A percentile compares a stretch with the other conserved stretches of the same genome.
Conservation (phyloP, 2,329 filamentous ascomycete genomes). For the Ceratocystiopsis minuta region DNA sequence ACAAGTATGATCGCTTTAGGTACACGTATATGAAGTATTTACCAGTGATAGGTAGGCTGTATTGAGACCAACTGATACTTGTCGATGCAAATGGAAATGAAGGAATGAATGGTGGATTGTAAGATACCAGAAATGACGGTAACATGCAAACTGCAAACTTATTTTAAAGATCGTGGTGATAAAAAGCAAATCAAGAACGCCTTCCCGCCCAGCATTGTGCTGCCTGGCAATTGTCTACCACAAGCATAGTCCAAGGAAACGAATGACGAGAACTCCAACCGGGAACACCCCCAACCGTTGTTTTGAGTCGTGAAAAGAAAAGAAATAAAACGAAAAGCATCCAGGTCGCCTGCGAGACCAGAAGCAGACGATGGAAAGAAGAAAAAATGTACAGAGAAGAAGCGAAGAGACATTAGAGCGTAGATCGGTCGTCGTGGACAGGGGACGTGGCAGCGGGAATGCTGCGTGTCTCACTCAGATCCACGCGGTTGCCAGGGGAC, state of each 20-base stretch:
- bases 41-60: no score
- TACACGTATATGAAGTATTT: constrained; percentile 10
- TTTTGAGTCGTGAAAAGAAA: background rate
- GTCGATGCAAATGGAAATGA: no score
- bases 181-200: no score
- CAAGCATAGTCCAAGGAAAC: background rate
- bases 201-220: no score
- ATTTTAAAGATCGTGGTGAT: no score
- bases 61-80: constrained; percentile 13
- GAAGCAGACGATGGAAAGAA: background rate
- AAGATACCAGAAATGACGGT: background rate
- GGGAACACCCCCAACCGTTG: background rate
- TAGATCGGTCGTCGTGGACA: no score
- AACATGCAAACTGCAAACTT: background rate
- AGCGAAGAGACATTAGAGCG: constrained; percentile 1
- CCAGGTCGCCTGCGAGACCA: background rate
- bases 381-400: constrained; percentile 8
- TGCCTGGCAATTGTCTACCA: no score
- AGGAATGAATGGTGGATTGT: background rate
- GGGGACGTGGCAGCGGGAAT: background rate
- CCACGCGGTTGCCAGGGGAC: constrained; percentile 23
- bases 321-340: background rate
- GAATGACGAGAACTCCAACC: background rate
- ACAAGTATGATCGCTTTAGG: no score
- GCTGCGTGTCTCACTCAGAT: constrained; percentile 21